phyloP scores from a whole-genome alignment of 176 grass and related monocot genomes.

The Oryza meyeriana region DNA sequence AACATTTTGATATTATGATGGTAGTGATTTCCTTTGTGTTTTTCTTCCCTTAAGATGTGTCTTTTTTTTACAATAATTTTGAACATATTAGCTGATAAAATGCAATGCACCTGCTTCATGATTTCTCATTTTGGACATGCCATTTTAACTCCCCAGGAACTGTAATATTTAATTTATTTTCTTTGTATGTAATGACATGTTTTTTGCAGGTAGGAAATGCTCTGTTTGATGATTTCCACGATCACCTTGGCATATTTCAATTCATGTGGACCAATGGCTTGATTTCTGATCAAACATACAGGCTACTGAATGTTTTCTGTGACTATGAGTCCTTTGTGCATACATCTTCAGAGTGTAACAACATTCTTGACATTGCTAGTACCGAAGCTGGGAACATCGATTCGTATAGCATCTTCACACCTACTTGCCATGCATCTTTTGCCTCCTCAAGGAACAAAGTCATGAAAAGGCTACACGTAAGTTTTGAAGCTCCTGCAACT shows the following conservation, averaged over 20 bases:
- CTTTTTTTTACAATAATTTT: not conserved
- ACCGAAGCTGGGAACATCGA: slow-evolving; percentile 88
- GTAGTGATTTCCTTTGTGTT: slow-evolving; percentile 2
- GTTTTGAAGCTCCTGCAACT: slow-evolving; percentile 32
- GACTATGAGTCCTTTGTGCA: slow-evolving; percentile 86
- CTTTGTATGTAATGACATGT: slow-evolving; percentile 24
- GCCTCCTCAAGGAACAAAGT: slow-evolving; percentile 81
- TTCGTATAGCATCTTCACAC: slow-evolving; percentile 97
- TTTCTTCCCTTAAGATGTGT: not conserved
- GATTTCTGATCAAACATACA: slow-evolving; percentile 99
- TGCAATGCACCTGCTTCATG: slow-evolving; percentile 6
- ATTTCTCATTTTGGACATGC: not conserved
- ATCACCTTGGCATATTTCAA: slow-evolving; percentile 94
- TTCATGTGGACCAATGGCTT: slow-evolving; percentile 89
- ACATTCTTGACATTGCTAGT: slow-evolving; percentile 76
- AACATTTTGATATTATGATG: not conserved
- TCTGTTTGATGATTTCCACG: slow-evolving; percentile 93
- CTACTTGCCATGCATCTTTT: slow-evolving; percentile 77
- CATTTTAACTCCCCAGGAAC: not conserved
- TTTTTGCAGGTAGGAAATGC: slow-evolving; percentile 93
- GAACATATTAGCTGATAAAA: slow-evolving; percentile 14
- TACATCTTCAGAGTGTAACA: slow-evolving; percentile 64
- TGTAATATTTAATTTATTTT: not conserved
- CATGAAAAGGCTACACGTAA: slow-evolving; percentile 84
- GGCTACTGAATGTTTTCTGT: slow-evolving; percentile 82